Evolutionary conservation across 495 filamentous ascomycete species (phyloP), one percentile per base, ranked within the genome.

Genomic region (Aspergillus affinis): DNA sequence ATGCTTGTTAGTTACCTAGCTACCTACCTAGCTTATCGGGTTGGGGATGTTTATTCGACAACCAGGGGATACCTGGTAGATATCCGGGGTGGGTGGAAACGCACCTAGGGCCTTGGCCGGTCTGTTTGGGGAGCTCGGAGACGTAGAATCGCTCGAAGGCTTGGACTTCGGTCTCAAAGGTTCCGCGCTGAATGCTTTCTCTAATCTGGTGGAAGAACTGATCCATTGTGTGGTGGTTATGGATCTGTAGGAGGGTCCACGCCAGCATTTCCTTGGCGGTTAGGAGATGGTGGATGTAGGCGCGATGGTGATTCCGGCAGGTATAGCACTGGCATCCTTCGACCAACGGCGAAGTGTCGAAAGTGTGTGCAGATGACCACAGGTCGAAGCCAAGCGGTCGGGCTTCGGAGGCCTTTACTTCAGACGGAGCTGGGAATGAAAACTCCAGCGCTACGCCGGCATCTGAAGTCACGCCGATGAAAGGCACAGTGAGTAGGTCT

Each of bases 251-350:
- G 15, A 98, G 80, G 3, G 90, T 89, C 94, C 94, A 98, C 23
- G 85, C 93, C 3, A 96, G 86, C 95, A 98, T 97, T 72, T 98
- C 94, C 64, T 92, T 93, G 0, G 94, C 91, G 17, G 78, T 71
- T 4, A 98, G 81, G 6, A 98, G 82, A 69, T 98, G 95, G 59
- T 91, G 87, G 32, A 98, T 63, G 73, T 88, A 98, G 1, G 95
- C 93, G 6, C 85, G 78, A 72, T 96, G 91, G 71, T 98, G 95
- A 13, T 82, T 81, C 2, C 77, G 84, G 78, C 94, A 98, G 19
- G 92, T 75, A 69, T 96, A 94, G 80, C 94, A 98, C 19, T 73
- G 61, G 73, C 94, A 98, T 46, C 70, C 74, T 27, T 75, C 55
- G 0, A 65, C 61, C 17, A 98, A 74, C 0, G 92, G 86, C 0